Base-by-base conservation (phyloP, 2,329 filamentous ascomycete genomes). In the Escovopsis weberi region DNA sequence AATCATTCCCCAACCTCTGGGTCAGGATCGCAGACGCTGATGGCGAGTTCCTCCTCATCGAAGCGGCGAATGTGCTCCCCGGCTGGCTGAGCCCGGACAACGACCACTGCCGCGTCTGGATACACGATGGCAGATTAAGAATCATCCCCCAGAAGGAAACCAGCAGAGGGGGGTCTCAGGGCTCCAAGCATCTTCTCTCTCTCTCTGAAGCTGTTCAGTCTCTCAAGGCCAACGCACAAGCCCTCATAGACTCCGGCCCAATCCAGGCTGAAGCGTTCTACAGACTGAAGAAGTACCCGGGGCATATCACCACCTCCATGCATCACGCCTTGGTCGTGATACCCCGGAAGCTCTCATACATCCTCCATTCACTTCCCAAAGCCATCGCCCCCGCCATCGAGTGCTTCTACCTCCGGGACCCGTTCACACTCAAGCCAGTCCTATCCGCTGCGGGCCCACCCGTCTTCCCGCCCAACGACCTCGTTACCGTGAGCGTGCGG, bases 21-120 rank as follows among this genome's bases (percentile, higher is more conserved):
- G 74, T 87, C 38, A 79, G 84, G 39, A 72, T 94, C 4, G 79
- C 75, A 46, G 91, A 98, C 59, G 82, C 79, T 39, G 91, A 96
- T 62, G 93, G 93, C 52, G 88, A 98, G 57, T 98, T 98, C 53
- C 72, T 98, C 40, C 76, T 98, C 15, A 82, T 95, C 43, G 91
- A 98, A 65, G 91, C 89, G 28, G 89, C 93, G 26, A 87, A 85
- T 50, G 79, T 81, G 12, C 67, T 95, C 2, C 91, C 91, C 2
- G 78, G 75, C 47, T 98, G 91, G 93, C 65, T 98, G 26, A 94
- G 81, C 51, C 91, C 91, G 1, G 88, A 94, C 49, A 81, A 89
- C 34, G 87, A 93, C 48, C 75, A 81, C 49, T 84, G 94, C 58
- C 75, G 91, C 44, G 80, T 93, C 32, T 98, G 91, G 91, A 79